Base-by-base conservation (phyloP, 257 asterid genomes). In the Thymus quinquecostatus region DNA sequence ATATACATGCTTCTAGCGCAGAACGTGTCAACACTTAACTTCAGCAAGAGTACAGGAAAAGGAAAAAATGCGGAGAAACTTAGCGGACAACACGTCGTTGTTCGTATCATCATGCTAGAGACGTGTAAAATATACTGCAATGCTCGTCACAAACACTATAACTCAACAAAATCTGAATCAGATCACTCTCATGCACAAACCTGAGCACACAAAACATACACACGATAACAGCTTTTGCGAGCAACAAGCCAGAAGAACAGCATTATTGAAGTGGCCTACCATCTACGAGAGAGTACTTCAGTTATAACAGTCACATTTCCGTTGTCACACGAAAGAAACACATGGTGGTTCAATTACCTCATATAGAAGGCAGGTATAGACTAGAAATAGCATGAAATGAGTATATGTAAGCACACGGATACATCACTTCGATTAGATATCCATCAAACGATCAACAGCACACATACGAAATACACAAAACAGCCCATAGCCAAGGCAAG, bases 331-430 rank as follows among this genome's bases (percentile, higher is more conserved):
- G n/a, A 12, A 60, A 21, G 9, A 50, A n/a, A 62, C n/a, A 32
- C 9, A 5, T 62, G 33, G 64, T 8, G 27, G 50, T 45, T 45
- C 53, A 13, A 65, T 57, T 80, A 84, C 33, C 8, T 85, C 87
- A 83, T 83, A 83, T 78, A 79, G 91, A 29, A 82, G 65, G 30
- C 84, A 72, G 58, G 79, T 82, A 82, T 33, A 27, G 28, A 58
- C 27, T 32, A 66, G 72, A 40, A 64, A 86, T 49, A 69, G 79
- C 44, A 4, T 10, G 33, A 10, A 60, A 43, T 60, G 9, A 48
- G 27, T 64, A 43, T 10, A 60, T 54, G 48, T 13, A 67, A 59
- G 27, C 45, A 60, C 43, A 72, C 53, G 32, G 40, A 53, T 47
- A 45, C 44, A 27, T 2, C 68, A 63, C 10, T 45, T 10, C 56